Base-by-base conservation (phyloP, 139 green algal genomes). In the Monoraphidium neglectum region DNA sequence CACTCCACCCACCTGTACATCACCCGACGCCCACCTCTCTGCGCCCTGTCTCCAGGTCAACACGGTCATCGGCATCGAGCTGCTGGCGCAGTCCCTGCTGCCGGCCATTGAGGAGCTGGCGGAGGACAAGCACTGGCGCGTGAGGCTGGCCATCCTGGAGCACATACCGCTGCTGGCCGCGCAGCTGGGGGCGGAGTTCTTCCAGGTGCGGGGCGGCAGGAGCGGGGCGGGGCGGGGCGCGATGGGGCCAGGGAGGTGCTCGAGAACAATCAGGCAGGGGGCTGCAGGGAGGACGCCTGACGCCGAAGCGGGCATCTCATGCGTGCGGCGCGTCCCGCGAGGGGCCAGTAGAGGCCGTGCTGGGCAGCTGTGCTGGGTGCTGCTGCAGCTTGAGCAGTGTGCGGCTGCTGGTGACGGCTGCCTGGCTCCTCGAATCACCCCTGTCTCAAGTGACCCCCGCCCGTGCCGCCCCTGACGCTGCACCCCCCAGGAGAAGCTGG, bases 121-220 rank as follows among this genome's bases (percentile, higher is more conserved):
- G 2, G 92, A 97, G 83, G 97, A 99, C 89, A 93, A 94, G 81
- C 94, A 99, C 83, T 99, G 97, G 97, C 92, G 97, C 30, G 96
- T 99, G 77, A 86, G 97, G 54, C 85, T 99, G 67, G 97, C 97
- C 16, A 98, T 99, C 81, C 97, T 99, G 72, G 89, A 97, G 80
- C 97, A 99, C 90, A 95, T 99, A 49, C 97, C 97, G 8, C 80
- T 99, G 77, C 88, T 99, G 72, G 97, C 97, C 35, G 84, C 77
- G 32, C 95, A 99, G 88, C 88, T 98, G 67, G 93, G 92, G 6
- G 71, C 84, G 24, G 83, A 91, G 67, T 94, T 94, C 73, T 94
- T 94, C 86, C 86, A 91, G 70, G 60, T 62, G 51, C 10, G 60
- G 1, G 0, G 38, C 24, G 24, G n/a, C n/a, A n/a, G n/a, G n/a